Evolutionary conservation across 202 grass and related monocot species (phyloP).

Genomic region (Carex arenaria): DNA sequence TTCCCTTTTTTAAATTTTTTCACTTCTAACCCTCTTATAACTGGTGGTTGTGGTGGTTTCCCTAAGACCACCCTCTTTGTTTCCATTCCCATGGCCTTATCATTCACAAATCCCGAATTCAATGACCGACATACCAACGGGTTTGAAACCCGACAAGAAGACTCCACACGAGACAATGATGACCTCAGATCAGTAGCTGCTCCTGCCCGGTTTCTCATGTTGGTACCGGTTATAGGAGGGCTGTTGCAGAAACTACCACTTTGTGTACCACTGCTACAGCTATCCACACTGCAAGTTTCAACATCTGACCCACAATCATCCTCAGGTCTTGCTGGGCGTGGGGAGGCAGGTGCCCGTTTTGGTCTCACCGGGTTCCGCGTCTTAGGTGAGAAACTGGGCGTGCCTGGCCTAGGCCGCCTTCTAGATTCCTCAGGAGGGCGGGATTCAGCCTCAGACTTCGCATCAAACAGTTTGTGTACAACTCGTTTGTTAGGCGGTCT

Average conservation of each 20-base stretch:
- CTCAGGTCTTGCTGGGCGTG: background rate
- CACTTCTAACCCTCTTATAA: constrained; percentile 30
- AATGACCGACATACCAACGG: constrained; percentile 63
- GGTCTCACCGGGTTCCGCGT: background rate
- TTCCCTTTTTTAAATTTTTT: constrained; percentile 46
- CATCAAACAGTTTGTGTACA: constrained; percentile 63
- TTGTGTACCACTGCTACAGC: constrained; percentile 3
- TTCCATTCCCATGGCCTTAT: constrained; percentile 2
- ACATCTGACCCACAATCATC: constrained; percentile 4
- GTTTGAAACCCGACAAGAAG: constrained; percentile 44
- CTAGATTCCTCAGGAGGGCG: background rate
- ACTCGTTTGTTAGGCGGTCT: constrained; percentile 29
- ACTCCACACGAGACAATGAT: constrained; percentile 54
- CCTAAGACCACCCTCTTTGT: constrained; percentile 19
- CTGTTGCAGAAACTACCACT: constrained; percentile 48
- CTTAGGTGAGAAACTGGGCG: constrained; percentile 11
- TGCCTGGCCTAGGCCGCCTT: constrained; percentile 25
- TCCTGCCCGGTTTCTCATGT: constrained; percentile 37
- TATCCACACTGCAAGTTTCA: constrained; percentile 17
- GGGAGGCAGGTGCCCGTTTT: background rate
- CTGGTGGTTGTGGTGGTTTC: constrained; percentile 62
- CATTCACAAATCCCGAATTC: constrained; percentile 33
- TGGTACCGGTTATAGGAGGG: constrained; percentile 44
- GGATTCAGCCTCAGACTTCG: constrained; percentile 27
- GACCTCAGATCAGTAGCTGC: constrained; percentile 47